These are phyloP conservation scores for Ustilago crameri DNA, from an alignment of 1,284 basidiomycete species.

Conservation along the genomic window DNA sequence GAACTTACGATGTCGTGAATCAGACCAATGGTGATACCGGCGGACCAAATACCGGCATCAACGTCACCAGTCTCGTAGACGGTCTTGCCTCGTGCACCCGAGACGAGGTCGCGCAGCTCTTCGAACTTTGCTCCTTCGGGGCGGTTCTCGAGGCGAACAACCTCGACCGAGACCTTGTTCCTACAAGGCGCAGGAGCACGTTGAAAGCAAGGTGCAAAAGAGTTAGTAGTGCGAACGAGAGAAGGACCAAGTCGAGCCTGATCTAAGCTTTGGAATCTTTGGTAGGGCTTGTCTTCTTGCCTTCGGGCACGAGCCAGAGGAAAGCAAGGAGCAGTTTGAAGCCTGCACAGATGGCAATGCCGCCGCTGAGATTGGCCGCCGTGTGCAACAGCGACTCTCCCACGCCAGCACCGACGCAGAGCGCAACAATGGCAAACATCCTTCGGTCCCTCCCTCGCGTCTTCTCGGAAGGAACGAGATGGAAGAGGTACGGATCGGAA, in stretches of 20 bases:
- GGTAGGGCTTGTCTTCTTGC: constrained; percentile 21
- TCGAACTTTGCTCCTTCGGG: constrained; percentile 88
- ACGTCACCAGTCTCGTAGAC: constrained; percentile 88
- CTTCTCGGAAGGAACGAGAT: constrained; percentile 40
- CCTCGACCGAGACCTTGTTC: constrained; percentile 81
- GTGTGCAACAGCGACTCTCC: constrained; percentile 56
- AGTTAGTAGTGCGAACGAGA: no score
- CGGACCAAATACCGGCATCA: constrained; percentile 88
- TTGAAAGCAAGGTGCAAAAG: not conserved
- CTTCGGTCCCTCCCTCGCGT: constrained; percentile 50
- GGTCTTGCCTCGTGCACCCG: constrained; percentile 78
- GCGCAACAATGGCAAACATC: constrained; percentile 45
- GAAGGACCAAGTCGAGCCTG: not conserved
- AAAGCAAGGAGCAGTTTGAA: constrained; percentile 54
- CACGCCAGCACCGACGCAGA: constrained; percentile 56
- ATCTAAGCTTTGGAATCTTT: constrained; percentile 24
- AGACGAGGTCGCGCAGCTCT: constrained; percentile 80
- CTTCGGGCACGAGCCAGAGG: constrained; percentile 43
- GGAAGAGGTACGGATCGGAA: constrained; percentile 60
- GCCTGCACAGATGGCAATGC: constrained; percentile 49
- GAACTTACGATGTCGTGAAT: constrained; percentile 78
- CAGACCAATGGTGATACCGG: constrained; percentile 81
- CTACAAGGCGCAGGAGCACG: constrained; percentile 2
- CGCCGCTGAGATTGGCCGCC: constrained; percentile 42
- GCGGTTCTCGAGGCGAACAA: constrained; percentile 81